These are phyloP conservation scores for Dendrobium officinale DNA, from an alignment of 106 monocot genomes.

Conservation along the genomic window DNA sequence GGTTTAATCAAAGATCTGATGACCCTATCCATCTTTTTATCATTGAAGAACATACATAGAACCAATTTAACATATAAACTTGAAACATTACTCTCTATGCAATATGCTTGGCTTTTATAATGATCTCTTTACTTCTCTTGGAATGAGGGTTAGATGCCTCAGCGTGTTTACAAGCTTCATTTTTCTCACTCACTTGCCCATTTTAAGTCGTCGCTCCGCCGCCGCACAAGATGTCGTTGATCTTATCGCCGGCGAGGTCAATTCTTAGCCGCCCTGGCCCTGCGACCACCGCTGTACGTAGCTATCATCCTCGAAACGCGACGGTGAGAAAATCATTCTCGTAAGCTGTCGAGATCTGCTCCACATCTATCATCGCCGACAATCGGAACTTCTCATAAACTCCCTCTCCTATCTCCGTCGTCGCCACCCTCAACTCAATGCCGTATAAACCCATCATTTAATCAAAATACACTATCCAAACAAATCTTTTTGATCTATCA, in stretches of 20 bases:
- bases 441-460: not conserved
- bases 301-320: conserved; percentile 34
- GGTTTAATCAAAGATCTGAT: too few species aligned
- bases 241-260: conserved; percentile 7
- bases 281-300: not conserved
- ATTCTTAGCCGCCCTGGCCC: conserved; percentile 3
- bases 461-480: too few species aligned
- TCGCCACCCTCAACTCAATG: conserved; percentile 19
- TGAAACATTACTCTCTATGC: too few species aligned
- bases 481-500: too few species aligned
- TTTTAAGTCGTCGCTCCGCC: not conserved
- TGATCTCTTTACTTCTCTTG: too few species aligned
- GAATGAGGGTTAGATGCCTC: too few species aligned
- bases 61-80: too few species aligned
- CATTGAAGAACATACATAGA: too few species aligned
- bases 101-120: too few species aligned
- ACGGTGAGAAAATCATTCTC: conserved; percentile 42
- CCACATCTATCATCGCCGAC: conserved; percentile 45
- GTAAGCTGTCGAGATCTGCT: conserved; percentile 41
- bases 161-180: too few species aligned
- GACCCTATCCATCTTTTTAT: too few species aligned
- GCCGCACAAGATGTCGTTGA: conserved; percentile 1
- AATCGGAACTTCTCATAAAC: conserved; percentile 71
- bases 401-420: conserved; percentile 8
- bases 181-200: too few species aligned